Evolutionary conservation across 2,329 filamentous ascomycete species (phyloP).

Genomic region (Fusarium sp.): DNA sequence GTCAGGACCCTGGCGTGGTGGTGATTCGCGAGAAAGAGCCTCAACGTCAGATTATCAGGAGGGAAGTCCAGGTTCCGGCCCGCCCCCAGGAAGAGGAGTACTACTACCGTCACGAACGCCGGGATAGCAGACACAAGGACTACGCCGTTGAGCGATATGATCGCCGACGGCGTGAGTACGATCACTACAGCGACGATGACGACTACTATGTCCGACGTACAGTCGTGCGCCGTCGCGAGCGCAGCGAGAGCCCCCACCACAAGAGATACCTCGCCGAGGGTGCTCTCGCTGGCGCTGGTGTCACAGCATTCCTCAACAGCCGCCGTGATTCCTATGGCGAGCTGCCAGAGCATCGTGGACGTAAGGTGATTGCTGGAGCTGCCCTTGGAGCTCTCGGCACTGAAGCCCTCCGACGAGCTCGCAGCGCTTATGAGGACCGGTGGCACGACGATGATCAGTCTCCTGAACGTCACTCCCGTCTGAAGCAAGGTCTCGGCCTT

Average conservation of each 20-base stretch:
- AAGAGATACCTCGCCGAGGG: slow-evolving; percentile 73
- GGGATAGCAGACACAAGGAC: slow-evolving; percentile 55
- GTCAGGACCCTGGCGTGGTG: slow-evolving; percentile 59
- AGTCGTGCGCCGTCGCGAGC: slow-evolving; percentile 63
- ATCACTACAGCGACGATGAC: slow-evolving; percentile 61
- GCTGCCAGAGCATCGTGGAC: slow-evolving; percentile 63
- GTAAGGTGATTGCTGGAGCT: slow-evolving; percentile 71
- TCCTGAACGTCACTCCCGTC: slow-evolving; percentile 58
- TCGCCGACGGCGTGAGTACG: slow-evolving; percentile 56
- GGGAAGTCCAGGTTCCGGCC: neutral
- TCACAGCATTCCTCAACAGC: slow-evolving; percentile 69
- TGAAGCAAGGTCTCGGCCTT: slow-evolving; percentile 72
- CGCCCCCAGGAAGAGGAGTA: slow-evolving; percentile 59
- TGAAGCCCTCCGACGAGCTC: slow-evolving; percentile 70
- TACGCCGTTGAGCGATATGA: slow-evolving; percentile 54
- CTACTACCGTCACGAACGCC: slow-evolving; percentile 63
- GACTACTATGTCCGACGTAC: slow-evolving; percentile 61
- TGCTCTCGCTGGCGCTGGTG: slow-evolving; percentile 72
- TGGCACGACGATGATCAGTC: slow-evolving; percentile 56
- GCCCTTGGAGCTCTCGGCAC: slow-evolving; percentile 73
- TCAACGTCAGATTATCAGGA: slow-evolving; percentile 38
- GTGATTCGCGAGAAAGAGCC: slow-evolving; percentile 58
- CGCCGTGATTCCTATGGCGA: slow-evolving; percentile 65
- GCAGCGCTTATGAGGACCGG: slow-evolving; percentile 70
- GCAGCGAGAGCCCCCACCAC: slow-evolving; percentile 65